Evolutionary conservation across 2,329 filamentous ascomycete genomes (phyloP).

Genomic region (Laburnicola sp.): DNA sequence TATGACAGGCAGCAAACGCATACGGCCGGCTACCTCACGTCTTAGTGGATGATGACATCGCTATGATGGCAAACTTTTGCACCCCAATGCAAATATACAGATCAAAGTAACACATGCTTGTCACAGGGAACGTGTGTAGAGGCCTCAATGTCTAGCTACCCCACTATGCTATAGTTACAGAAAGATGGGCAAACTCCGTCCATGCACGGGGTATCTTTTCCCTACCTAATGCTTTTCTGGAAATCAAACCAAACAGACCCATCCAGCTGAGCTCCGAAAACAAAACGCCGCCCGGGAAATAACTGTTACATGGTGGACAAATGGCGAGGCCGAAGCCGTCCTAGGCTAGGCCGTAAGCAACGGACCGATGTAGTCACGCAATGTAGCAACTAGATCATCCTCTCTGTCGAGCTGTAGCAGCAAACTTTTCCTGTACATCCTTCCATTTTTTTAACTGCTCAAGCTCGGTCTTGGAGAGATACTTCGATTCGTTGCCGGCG

Average conservation of each 20-base stretch:
- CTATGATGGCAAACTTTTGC: too few relatives aligned
- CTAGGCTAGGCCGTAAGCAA: constrained; percentile 24
- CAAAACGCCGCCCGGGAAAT: constrained; percentile 1
- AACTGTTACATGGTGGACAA: background rate
- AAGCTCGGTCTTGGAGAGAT: constrained; percentile 74
- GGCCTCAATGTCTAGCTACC: too few relatives aligned
- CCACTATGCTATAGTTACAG: constrained; percentile 6
- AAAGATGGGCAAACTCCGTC: constrained; percentile 7
- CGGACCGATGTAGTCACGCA: constrained; percentile 64
- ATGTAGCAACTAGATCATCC: constrained; percentile 80
- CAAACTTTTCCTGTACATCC: constrained; percentile 68
- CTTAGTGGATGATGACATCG: too few relatives aligned
- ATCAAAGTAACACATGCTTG: too few relatives aligned
- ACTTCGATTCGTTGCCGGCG: constrained; percentile 78
- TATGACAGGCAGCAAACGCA: too few relatives aligned
- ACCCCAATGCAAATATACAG: too few relatives aligned
- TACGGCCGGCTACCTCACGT: too few relatives aligned
- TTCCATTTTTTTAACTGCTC: constrained; percentile 67
- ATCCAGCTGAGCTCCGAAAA: background rate
- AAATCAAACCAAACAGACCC: background rate
- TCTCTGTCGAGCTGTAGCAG: constrained; percentile 77
- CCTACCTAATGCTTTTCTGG: constrained; percentile 4
- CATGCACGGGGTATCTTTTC: constrained; percentile 12
- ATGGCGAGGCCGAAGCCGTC: background rate
- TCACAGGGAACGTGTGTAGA: too few relatives aligned